Percentiles rank a stretch among this genome's conserved stretches.
phyloP scores from a whole-genome alignment of 2,329 filamentous ascomycete genomes.

The Stachybotrys echinatus region DNA sequence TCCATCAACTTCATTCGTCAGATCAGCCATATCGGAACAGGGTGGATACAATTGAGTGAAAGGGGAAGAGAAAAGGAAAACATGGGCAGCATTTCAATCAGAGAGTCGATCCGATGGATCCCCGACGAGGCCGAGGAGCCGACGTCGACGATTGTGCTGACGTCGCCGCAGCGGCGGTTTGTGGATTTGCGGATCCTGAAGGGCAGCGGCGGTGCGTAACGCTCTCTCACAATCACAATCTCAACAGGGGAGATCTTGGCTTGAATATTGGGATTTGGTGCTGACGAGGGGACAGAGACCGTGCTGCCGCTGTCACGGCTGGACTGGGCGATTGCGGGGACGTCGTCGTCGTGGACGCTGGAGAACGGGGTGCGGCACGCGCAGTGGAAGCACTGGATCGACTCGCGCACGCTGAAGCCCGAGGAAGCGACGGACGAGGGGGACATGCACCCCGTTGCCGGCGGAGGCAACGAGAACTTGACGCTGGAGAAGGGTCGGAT shows the following conservation, averaged over 20 bases:
- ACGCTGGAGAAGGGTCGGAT: conserved; percentile 55
- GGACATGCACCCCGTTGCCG: conserved; percentile 39
- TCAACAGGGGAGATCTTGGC: too few relatives aligned
- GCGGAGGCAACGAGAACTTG: conserved; percentile 23
- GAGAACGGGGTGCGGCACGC: conserved; percentile 28
- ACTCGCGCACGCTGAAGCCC: conserved; percentile 39
- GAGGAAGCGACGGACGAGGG: conserved; percentile 47
- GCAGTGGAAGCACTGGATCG: conserved; percentile 55
- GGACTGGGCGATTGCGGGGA: conserved; percentile 63
- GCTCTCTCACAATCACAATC: too few relatives aligned
- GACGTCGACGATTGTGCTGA: conserved; percentile 61
- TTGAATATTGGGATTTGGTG: too few relatives aligned
- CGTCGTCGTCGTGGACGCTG: conserved; percentile 31
- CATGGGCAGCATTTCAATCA: conserved; percentile 49
- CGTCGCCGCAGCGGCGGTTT: conserved; percentile 50
- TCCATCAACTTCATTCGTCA: too few relatives aligned
- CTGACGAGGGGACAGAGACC: too few relatives aligned
- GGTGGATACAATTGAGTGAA: too few relatives aligned
- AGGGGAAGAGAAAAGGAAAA: background rate
- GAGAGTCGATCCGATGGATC: conserved; percentile 55
- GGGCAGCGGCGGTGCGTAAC: too few relatives aligned
- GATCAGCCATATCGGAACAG: too few relatives aligned
- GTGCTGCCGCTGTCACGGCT: conserved; percentile 30
- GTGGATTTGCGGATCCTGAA: conserved; percentile 55
- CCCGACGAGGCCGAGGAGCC: conserved; percentile 48